A percentile compares a stretch with the other conserved stretches of the same genome.
Conservation (phyloP, 129 eudicot genomes). For the Chrysanthemum lavandulifolium region DNA sequence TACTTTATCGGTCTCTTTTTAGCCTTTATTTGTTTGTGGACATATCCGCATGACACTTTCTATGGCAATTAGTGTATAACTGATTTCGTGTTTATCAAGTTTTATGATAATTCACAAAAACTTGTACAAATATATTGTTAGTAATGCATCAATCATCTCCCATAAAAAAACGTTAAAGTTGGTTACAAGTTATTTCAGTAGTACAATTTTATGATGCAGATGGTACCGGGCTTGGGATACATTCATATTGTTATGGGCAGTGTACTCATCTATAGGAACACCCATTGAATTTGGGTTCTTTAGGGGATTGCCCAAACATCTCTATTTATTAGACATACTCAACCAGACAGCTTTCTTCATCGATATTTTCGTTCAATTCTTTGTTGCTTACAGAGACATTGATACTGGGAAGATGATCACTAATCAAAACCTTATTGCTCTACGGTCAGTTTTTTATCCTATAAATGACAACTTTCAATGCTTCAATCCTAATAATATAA, state of each 20-base stretch:
- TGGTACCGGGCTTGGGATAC: constrained; percentile 84
- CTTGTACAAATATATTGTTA: background rate
- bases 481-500: too few relatives aligned
- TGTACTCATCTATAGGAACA: constrained; percentile 88
- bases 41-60: too few relatives aligned
- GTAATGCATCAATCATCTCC: background rate
- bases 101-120: too few relatives aligned
- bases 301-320: constrained; percentile 68
- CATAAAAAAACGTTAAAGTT: too few relatives aligned
- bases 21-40: background rate
- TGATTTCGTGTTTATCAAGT: background rate
- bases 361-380: constrained; percentile 76
- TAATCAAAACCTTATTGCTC: constrained; percentile 61
- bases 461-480: background rate
- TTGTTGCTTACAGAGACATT: constrained; percentile 78
- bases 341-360: constrained; percentile 80
- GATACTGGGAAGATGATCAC: constrained; percentile 66
- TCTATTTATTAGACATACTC: constrained; percentile 62
- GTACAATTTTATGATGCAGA: constrained; percentile 45
- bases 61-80: too few relatives aligned
- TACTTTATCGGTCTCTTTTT: background rate
- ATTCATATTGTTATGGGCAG: constrained; percentile 79
- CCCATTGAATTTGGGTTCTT: constrained; percentile 98
- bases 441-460: constrained; percentile 48
- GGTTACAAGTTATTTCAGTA: background rate